Percentiles rank a stretch among this genome's conserved stretches.
These are phyloP conservation scores for Hericium rajendrae DNA, from an alignment of 768 basidiomycete species.

Conservation along the genomic window DNA sequence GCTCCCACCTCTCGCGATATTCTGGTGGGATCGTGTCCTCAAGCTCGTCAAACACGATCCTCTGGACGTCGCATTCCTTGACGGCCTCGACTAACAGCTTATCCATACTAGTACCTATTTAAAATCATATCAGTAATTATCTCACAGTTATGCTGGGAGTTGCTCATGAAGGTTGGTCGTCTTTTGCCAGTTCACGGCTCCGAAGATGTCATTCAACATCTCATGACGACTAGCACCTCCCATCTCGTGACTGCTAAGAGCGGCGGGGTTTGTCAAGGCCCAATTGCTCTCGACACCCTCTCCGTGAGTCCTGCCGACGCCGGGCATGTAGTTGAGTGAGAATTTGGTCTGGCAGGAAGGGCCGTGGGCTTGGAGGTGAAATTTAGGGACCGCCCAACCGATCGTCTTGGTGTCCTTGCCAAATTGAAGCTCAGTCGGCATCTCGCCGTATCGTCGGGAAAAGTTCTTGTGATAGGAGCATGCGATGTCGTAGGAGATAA, in stretches of 20 bases:
- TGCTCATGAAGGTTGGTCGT: neutral
- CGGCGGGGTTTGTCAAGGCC: constrained; percentile 6
- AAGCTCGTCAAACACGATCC: neutral
- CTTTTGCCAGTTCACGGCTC: constrained; percentile 11
- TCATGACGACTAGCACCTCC: constrained; percentile 5
- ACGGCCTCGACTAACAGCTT: neutral
- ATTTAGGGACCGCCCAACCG: neutral
- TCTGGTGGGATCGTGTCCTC: neutral
- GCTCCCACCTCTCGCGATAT: neutral
- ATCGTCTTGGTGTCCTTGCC: neutral
- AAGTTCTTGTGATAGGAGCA: constrained; percentile 1
- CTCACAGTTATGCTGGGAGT: too few relatives aligned
- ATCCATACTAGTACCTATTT: neutral
- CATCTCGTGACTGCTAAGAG: constrained; percentile 10
- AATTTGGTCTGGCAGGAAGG: constrained; percentile 8
- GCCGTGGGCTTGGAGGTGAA: constrained; percentile 14
- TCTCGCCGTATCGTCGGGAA: neutral
- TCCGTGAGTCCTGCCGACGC: constrained; percentile 12
- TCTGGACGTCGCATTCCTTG: neutral
- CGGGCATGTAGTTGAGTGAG: constrained; percentile 6
- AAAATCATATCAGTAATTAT: neutral
- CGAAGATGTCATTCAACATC: constrained; percentile 5
- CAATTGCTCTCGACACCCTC: constrained; percentile 14
- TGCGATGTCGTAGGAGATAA: neutral
- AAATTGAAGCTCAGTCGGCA: neutral